phyloP scores from a whole-genome alignment of 2,329 filamentous ascomycete genomes.

The Penicillium psychrosexuale region DNA sequence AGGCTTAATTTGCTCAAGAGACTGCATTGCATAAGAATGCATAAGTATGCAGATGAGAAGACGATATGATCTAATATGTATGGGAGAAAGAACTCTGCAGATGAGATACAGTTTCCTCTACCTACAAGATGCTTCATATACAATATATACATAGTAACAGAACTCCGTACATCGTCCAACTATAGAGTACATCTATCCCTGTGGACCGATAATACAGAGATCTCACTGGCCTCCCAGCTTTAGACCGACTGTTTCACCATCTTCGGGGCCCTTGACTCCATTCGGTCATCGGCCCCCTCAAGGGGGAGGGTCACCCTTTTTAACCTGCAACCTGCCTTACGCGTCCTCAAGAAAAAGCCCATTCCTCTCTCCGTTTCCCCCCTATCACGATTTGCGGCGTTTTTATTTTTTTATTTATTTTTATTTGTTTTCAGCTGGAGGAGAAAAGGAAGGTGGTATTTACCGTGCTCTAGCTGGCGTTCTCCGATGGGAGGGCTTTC shows the following conservation, averaged over 20 bases:
- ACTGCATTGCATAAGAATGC: not conserved
- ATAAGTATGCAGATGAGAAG: not conserved
- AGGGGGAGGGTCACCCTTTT: conserved; percentile 13
- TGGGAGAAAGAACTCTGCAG: not conserved
- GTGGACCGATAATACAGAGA: conserved; percentile 14
- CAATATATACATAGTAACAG: not conserved
- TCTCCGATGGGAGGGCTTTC: not conserved
- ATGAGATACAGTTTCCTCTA: not conserved
- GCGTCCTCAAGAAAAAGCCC: conserved; percentile 21
- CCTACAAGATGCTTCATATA: not conserved
- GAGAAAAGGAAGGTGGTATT: conserved; percentile 15
- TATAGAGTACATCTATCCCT: not conserved
- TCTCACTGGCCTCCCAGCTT: conserved; percentile 14
- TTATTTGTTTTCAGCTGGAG: not conserved
- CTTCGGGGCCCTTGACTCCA: conserved; percentile 29
- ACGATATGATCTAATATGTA: not conserved
- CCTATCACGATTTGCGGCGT: conserved; percentile 3
- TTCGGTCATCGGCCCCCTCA: conserved; percentile 17
- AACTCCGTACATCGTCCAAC: not conserved
- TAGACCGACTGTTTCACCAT: conserved; percentile 30
- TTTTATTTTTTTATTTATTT: not conserved
- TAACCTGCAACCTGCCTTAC: conserved; percentile 29
- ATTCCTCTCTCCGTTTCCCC: not conserved
- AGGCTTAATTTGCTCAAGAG: not conserved
- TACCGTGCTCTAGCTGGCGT: not conserved